Base-by-base conservation (phyloP, 2,329 filamentous ascomycete genomes). In the Ophiostoma novo-ulmi region DNA sequence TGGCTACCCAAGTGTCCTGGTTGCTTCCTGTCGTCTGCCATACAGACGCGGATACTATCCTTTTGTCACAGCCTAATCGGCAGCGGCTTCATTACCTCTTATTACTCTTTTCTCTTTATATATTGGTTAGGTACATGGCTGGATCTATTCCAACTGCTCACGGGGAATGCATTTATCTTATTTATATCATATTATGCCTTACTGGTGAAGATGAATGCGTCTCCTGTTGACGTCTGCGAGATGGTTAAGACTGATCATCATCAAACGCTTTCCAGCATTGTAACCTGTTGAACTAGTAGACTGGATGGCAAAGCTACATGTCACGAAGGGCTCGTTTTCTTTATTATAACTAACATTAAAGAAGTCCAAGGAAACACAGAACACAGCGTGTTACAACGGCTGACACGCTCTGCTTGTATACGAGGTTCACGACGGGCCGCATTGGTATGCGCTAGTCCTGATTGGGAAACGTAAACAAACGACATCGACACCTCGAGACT, bases 401-500 rank as follows among this genome's bases (percentile, higher is more conserved):
- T 31, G 52, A 58, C 52, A 58, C 52, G n/a, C 52, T 58, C 17
- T 58, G 11, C 52, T 14, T 58, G 10, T 58, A 44, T 44, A 8
- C 31, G 22, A 58, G n/a, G 52, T 58, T 58, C 52, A 13, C 52
- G 13, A 22, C 10, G n/a, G 52, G 52, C 52, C 52, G 52, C 22
- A 22, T 11, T 5, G 5, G n/a, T 2, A 3, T 10, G 22, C 35
- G 36, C 63, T 65, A 65, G 35, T 65, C 36, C 36, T 10, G 17
- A 22, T 39, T 11, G 3, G 63, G 63, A 65, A 39, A 65, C 6
- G 36, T 65, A 65, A 65, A 65, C 63, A 65, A 64, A 64, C 61
- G 61, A 64, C 61, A 64, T 64, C 63, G 63, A 63, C 58, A 63
- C 26, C 14, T 39, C n/a, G n/a, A 31, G 31, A 65, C 63, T 31